A percentile compares a stretch with the other conserved stretches of the same genome.
Conservation (phyloP, 2,329 filamentous ascomycete genomes). For the Cladosporium sp. region DNA sequence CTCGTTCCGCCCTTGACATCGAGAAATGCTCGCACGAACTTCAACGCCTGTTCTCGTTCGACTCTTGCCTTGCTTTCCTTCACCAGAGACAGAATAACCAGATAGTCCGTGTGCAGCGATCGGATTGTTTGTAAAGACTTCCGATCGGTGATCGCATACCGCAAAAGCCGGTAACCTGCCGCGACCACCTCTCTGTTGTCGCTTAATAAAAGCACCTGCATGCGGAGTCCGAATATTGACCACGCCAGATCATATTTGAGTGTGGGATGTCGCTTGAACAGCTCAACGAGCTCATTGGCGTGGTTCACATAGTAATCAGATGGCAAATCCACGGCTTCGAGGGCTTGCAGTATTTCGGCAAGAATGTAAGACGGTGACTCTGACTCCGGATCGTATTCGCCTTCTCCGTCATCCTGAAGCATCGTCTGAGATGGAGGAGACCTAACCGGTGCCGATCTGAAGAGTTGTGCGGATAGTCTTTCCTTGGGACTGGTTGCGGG, state of each 20-base stretch:
- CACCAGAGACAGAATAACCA: slow-evolving; percentile 86
- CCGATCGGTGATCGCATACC: slow-evolving; percentile 91
- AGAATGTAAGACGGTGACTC: slow-evolving; percentile 92
- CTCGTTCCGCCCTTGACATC: slow-evolving; percentile 90
- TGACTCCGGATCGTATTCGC: slow-evolving; percentile 61
- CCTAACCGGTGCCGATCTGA: slow-evolving; percentile 52
- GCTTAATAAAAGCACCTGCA: slow-evolving; percentile 94
- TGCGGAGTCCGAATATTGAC: slow-evolving; percentile 88
- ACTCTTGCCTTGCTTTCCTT: slow-evolving; percentile 97
- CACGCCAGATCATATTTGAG: slow-evolving; percentile 96
- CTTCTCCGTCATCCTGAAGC: slow-evolving; percentile 39
- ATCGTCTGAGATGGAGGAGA: slow-evolving; percentile 44
- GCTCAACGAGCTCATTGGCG: slow-evolving; percentile 86
- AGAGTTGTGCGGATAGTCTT: slow-evolving; percentile 52
- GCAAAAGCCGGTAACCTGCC: slow-evolving; percentile 86
- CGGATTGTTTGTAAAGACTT: slow-evolving; percentile 86
- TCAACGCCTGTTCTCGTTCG: slow-evolving; percentile 92
- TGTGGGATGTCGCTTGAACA: slow-evolving; percentile 91
- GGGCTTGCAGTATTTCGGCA: slow-evolving; percentile 81
- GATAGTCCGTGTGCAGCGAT: slow-evolving; percentile 81
- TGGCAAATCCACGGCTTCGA: slow-evolving; percentile 82
- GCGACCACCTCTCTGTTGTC: slow-evolving; percentile 95
- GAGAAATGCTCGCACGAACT: slow-evolving; percentile 90
- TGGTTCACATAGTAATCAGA: slow-evolving; percentile 94
- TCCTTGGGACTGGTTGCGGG: slow-evolving; percentile 41